Conservation (phyloP, 2,329 filamentous ascomycete species). For the Alternaria gansuensis region DNA sequence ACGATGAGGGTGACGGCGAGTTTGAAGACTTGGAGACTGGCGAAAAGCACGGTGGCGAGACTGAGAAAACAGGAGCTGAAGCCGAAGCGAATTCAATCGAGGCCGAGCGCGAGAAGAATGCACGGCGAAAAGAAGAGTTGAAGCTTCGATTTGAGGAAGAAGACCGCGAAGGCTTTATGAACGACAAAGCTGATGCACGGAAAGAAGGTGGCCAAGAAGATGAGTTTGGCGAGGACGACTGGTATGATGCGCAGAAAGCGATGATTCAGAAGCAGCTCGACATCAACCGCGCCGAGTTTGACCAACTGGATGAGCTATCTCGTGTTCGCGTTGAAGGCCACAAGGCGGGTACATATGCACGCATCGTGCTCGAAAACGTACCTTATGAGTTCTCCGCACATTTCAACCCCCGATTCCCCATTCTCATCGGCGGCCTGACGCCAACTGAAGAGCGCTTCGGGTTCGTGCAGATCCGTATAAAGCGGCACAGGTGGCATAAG, state of each 20-base stretch:
- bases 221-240: slow-evolving; percentile 96
- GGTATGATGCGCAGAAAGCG: slow-evolving; percentile 98
- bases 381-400: slow-evolving; percentile 87
- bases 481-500: slow-evolving; percentile 98
- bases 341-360: slow-evolving; percentile 90
- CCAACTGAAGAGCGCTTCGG: slow-evolving; percentile 96
- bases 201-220: slow-evolving; percentile 73
- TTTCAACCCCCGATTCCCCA: slow-evolving; percentile 82
- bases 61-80: slow-evolving; percentile 54
- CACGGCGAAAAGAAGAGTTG: slow-evolving; percentile 90
- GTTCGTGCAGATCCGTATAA: slow-evolving; percentile 94
- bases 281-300: slow-evolving; percentile 95
- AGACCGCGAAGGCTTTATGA: slow-evolving; percentile 93
- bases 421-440: slow-evolving; percentile 90
- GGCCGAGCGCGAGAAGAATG: slow-evolving; percentile 89
- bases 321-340: slow-evolving; percentile 87
- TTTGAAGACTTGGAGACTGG: slow-evolving; percentile 88
- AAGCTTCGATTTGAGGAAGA: slow-evolving; percentile 96
- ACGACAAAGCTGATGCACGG: slow-evolving; percentile 82
- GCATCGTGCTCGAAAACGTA: slow-evolving; percentile 87
- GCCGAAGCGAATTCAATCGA: slow-evolving; percentile 69
- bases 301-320: slow-evolving; percentile 83
- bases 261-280: slow-evolving; percentile 93
- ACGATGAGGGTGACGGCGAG: slow-evolving; percentile 75
- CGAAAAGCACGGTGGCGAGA: slow-evolving; percentile 62